Conservation (phyloP, 2,329 filamentous ascomycete species). For the Fusarium nanum region DNA sequence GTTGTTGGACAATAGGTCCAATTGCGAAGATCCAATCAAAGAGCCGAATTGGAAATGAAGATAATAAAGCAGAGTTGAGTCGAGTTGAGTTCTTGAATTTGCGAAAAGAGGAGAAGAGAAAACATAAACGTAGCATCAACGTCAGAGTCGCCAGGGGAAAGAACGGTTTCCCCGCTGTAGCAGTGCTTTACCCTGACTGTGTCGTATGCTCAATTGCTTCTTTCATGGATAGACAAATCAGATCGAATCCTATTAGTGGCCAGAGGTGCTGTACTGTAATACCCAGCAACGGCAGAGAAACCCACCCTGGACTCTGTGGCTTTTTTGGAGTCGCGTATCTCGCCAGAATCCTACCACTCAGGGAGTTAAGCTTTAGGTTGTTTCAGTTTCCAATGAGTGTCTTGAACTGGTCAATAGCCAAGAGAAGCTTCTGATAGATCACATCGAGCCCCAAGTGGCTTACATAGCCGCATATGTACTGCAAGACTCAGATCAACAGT, state of each 20-base stretch:
- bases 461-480: background rate
- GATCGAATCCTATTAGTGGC: constrained; percentile 8
- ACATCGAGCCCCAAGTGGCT: background rate
- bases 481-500: background rate
- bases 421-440: background rate
- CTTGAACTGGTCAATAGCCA: background rate
- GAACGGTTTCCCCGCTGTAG: constrained; percentile 29
- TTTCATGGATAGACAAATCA: constrained; percentile 20
- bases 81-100: background rate
- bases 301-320: constrained; percentile 12
- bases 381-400: background rate
- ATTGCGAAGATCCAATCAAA: background rate
- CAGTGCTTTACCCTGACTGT: background rate
- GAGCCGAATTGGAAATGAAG: background rate
- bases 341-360: background rate
- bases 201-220: constrained; percentile 35
- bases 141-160: constrained; percentile 23
- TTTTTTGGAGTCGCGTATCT: constrained; percentile 15
- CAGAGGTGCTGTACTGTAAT: background rate
- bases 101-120: constrained; percentile 4
- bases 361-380: background rate
- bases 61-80: background rate
- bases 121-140: constrained; percentile 23
- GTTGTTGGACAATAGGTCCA: background rate
- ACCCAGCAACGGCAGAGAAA: constrained; percentile 9